These are phyloP conservation scores for Gossypium bickii DNA, from an alignment of 345 rosid species.

Conservation along the genomic window DNA sequence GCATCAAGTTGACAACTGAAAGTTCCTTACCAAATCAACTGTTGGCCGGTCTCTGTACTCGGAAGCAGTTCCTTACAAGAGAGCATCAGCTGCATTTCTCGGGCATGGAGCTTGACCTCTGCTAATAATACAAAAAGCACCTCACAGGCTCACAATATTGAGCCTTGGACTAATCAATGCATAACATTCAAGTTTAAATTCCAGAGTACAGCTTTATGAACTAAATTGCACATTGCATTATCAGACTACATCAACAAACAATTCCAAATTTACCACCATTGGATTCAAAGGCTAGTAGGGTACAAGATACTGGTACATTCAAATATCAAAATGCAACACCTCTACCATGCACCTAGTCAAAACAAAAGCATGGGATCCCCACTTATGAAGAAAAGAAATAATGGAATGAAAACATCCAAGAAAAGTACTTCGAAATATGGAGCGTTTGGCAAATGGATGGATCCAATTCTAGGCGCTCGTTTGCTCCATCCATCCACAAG, in stretches of 20 bases:
- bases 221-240: background rate
- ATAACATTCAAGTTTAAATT: background rate
- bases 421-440: background rate
- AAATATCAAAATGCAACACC: background rate
- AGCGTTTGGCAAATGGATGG: background rate
- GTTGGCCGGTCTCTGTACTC: no score
- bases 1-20: background rate
- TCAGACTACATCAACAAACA: background rate
- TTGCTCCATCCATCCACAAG: background rate
- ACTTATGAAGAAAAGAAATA: background rate
- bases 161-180: background rate
- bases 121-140: background rate
- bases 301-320: background rate
- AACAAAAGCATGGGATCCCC: no score
- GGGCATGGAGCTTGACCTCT: background rate
- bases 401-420: background rate
- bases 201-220: background rate
- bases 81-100: background rate
- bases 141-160: background rate
- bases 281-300: background rate
- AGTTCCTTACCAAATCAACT: background rate
- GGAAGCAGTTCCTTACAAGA: background rate
- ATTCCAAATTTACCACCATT: background rate
- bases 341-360: background rate
- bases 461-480: background rate